Conservation (phyloP, 305 asterid genomes). For the Fraxinus floribunda region DNA sequence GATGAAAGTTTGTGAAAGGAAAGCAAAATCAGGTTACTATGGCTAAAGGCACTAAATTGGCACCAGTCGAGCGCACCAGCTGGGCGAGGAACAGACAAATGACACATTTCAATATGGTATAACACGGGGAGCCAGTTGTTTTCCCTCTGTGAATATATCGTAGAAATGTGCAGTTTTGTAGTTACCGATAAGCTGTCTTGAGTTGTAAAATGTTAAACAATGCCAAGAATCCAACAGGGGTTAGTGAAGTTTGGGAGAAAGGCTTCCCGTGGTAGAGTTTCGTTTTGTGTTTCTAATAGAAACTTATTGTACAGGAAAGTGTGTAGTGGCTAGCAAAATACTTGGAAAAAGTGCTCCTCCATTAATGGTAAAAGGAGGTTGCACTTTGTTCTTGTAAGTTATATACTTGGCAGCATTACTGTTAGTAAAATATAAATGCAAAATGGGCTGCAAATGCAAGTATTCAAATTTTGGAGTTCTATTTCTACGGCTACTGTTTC, state of each 20-base stretch:
- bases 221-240: slow-evolving; percentile 15
- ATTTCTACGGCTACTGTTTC: not conserved
- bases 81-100: not conserved
- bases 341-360: slow-evolving; percentile 27
- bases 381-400: slow-evolving; percentile 21
- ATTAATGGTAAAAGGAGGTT: slow-evolving; percentile 24
- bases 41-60: slow-evolving; percentile 15
- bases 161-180: slow-evolving; percentile 27
- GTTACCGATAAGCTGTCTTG: not conserved
- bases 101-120: slow-evolving; percentile 12
- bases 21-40: not conserved
- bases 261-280: slow-evolving; percentile 1
- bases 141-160: slow-evolving; percentile 27
- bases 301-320: slow-evolving; percentile 34
- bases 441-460: slow-evolving; percentile 24
- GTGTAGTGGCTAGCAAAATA: slow-evolving; percentile 25
- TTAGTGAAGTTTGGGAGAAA: slow-evolving; percentile 16
- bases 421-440: slow-evolving; percentile 23
- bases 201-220: slow-evolving; percentile 15
- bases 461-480: not conserved
- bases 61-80: slow-evolving; percentile 8
- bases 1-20: slow-evolving; percentile 33
- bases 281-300: slow-evolving; percentile 12
- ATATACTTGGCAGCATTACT: slow-evolving; percentile 16
- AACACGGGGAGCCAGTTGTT: slow-evolving; percentile 13